Evolutionary conservation across 805 yeast genomes (phyloP).

Genomic region (Sugiyamaella lignohabitans): DNA sequence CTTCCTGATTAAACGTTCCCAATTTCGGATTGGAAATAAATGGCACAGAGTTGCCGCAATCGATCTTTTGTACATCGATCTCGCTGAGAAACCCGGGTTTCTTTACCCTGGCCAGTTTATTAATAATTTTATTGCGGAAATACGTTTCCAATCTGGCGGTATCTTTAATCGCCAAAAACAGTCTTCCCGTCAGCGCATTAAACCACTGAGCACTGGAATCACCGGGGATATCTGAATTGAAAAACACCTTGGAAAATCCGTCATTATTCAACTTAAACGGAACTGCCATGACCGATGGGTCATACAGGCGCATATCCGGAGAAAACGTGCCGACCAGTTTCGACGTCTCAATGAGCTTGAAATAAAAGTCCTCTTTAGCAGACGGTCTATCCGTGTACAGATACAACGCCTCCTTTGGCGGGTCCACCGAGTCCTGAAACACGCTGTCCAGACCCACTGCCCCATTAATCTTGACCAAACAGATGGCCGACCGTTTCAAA

Average conservation of each 20-base stretch:
- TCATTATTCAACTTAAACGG: constrained; percentile 70
- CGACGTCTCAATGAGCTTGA: constrained; percentile 72
- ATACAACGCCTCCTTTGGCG: constrained; percentile 43
- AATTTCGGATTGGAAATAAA: constrained; percentile 66
- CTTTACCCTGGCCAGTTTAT: constrained; percentile 70
- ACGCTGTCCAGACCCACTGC: constrained; percentile 23
- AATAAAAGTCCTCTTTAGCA: constrained; percentile 92
- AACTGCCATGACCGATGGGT: constrained; percentile 62
- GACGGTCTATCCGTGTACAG: constrained; percentile 70
- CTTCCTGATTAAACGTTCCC: constrained; percentile 47
- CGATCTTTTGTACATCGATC: constrained; percentile 62
- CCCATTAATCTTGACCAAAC: constrained; percentile 48
- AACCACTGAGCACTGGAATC: constrained; percentile 83
- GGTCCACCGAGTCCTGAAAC: constrained; percentile 21
- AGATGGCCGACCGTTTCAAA: constrained; percentile 72
- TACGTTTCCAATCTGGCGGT: constrained; percentile 59
- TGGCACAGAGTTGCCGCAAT: constrained; percentile 79
- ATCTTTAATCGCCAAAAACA: constrained; percentile 68
- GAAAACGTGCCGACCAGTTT: constrained; percentile 32
- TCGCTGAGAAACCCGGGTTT: constrained; percentile 86
- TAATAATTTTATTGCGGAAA: constrained; percentile 53
- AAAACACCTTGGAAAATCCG: constrained; percentile 50
- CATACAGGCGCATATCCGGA: constrained; percentile 27
- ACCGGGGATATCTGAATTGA: too few relatives aligned
- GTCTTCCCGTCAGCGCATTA: constrained; percentile 77